Percentiles rank a stretch among this genome's conserved stretches.
Conservation (phyloP, 1,139 yeast genomes). For the Eremothecium cymbalariae region DNA sequence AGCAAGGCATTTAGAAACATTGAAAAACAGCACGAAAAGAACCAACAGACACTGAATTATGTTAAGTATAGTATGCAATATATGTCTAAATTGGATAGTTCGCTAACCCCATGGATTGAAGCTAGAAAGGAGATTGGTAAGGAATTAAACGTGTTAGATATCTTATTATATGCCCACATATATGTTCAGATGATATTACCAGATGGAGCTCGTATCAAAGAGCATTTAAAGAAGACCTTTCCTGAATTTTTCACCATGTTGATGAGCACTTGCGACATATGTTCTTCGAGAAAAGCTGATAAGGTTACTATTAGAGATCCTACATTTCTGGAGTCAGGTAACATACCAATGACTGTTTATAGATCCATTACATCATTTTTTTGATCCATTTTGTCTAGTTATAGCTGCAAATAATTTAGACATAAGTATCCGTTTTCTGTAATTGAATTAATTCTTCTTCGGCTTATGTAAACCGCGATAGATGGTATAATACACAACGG, state of each 20-base stretch:
- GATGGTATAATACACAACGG: conserved; percentile 57
- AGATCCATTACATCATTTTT: conserved; percentile 3
- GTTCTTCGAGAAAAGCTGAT: neutral
- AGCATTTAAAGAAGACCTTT: conserved; percentile 13
- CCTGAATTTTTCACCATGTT: conserved; percentile 5
- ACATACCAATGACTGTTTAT: conserved; percentile 7
- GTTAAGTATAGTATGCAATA: conserved; percentile 43
- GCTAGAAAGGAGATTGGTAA: conserved; percentile 13
- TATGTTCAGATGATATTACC: conserved; percentile 24
- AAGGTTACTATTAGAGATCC: conserved; percentile 8
- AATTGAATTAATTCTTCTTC: conserved; percentile 33
- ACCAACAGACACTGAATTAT: conserved; percentile 36
- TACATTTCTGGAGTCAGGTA: conserved; percentile 10
- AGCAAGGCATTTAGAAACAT: conserved; percentile 24
- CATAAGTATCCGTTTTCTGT: no score
- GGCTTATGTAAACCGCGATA: conserved; percentile 62
- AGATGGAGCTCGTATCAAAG: conserved; percentile 17
- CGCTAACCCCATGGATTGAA: conserved; percentile 17
- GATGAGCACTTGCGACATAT: neutral
- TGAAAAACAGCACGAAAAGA: conserved; percentile 14
- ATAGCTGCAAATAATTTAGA: neutral
- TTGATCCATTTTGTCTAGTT: neutral
- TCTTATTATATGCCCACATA: conserved; percentile 23
- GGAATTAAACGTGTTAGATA: conserved; percentile 13
- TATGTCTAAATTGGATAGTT: conserved; percentile 14